Evolutionary conservation across 108 stramenopile species (phyloP), one percentile per base, ranked within the genome.

Genomic region (Thalassiosira profunda): DNA sequence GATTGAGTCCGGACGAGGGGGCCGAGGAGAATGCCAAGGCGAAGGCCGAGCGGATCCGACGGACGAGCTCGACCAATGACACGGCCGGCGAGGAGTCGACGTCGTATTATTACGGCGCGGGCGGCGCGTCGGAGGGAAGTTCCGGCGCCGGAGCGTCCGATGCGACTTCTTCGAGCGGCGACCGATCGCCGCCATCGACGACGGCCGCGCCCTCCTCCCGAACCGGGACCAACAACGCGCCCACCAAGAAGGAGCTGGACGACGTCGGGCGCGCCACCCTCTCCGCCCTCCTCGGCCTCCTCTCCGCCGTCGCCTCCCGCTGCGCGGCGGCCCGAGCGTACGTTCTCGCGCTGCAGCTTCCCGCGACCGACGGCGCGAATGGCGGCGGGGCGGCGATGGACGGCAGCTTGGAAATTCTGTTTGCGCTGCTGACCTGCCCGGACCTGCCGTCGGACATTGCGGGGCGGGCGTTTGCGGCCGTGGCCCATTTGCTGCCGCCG

Each of bases 61-160:
- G 58, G 49, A 53, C 60, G 17, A 30, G 28, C 12, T 62, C 82
- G 23, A 46, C 70, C 21, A 29, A 58, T 9, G 54, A 65, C 5
- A 49, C 71, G 5, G 51, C 64, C 12, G 15, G 41, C 33, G 72
- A 63, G 35, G 28, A 67, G 21, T 69, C 69, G 4, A 88, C 88
- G 6, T 74, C 85, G 2, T 93, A 93, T 67, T 93, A 93, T 66
- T 93, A 93, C 72, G 84, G 84, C 40, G 49, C 80, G 33, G 45
- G 74, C 46, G 48, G 40, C 55, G 35, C 69, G 21, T 53, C 69
- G 3, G 61, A 26, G 8, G 52, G 40, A 31, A 58, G 54, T 25
- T 33, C 25, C n/a, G n/a, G n/a, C n/a, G n/a, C n/a, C n/a, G n/a
- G n/a, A n/a, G 9, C 30, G 6, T 52, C 51, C 33, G 18, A 20